Evolutionary conservation across 345 rosid genomes (phyloP), one percentile per base, ranked within the genome.

Genomic region (Eucalyptus cloeziana): DNA sequence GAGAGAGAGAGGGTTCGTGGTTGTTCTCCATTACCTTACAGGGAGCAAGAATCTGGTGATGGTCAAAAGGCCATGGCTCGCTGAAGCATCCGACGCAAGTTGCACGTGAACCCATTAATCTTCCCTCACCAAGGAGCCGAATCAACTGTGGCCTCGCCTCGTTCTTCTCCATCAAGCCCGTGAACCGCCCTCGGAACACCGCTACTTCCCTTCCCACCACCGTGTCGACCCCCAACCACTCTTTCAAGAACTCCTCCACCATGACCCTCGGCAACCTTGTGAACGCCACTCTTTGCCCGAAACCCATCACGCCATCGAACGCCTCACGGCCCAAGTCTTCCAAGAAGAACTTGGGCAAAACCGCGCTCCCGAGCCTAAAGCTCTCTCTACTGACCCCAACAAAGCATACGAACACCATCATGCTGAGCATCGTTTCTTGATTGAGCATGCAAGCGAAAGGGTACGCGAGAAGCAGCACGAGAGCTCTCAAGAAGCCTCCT

Each of bases 211-310:
- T 98, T 87, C 98, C 99, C 10, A 94, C 67, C 67, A 97, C 97
- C 79, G 89, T 91, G 69, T 94, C 92, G 62, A 92, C 98, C 40
- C 87, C 87, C 89, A 98, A 93, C 56, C 93, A 94, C 83, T 96
- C 99, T 88, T 86, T 93, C 2, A 96, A 92, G 88, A 98, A 98
- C 25, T 93, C 91, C 81, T 97, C 96, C 24, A 96, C 98, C 96
- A 98, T 93, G 44, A 96, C 97, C 91, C 96, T 92, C 15, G 99
- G 99, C 86, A 98, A 87, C 56, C 95, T 93, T 11, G 99, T 96
- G 88, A 97, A 45, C 13, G 45, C 81, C 81, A 33, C 44, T 3
- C 81, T 71, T 33, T 21, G 45, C 81, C 81, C 81, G 81, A 17
- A 86, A 86, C 25, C 44, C 81, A 9, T 10, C 81, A 33, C 45